These are phyloP conservation scores for Calonectria hawksworthii DNA, from an alignment of 2,329 filamentous ascomycete species.

Conservation along the genomic window DNA sequence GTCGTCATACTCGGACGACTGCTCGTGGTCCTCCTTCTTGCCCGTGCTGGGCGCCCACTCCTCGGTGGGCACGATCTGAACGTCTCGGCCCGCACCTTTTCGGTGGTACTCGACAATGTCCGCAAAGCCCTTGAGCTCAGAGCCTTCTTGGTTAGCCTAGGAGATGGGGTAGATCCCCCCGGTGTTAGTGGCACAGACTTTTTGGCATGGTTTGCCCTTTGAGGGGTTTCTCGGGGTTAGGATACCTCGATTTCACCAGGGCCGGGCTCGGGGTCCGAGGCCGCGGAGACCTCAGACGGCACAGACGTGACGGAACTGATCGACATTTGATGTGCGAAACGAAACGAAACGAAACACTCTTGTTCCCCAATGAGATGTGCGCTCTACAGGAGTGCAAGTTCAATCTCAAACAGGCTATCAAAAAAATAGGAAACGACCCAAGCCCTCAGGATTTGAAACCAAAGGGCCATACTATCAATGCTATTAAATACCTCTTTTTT, in stretches of 20 bases:
- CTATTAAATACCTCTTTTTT: neutral
- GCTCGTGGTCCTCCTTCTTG: neutral
- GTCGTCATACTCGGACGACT: neutral
- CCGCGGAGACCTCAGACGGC: neutral
- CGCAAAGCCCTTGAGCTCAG: slow-evolving; percentile 7
- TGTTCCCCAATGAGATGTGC: neutral
- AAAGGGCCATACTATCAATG: neutral
- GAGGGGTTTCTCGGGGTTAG: neutral
- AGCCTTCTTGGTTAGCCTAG: neutral
- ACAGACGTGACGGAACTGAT: neutral
- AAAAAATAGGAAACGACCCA: neutral
- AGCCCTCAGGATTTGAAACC: neutral
- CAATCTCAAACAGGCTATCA: neutral
- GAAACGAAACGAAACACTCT: neutral
- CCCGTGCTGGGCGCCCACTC: neutral
- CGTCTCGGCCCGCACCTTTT: neutral
- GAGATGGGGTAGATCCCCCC: neutral
- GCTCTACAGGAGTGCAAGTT: neutral
- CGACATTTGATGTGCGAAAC: neutral
- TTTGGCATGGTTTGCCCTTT: too few species aligned
- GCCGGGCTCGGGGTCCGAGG: neutral
- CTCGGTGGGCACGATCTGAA: slow-evolving; percentile 1
- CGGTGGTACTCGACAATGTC: slow-evolving; percentile 17
- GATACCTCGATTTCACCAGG: neutral
- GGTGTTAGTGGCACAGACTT: too few species aligned